Evolutionary conservation across 148 eudicot genomes (phyloP), one percentile per base, ranked within the genome.

Genomic region (Vaccinium corymbosum): DNA sequence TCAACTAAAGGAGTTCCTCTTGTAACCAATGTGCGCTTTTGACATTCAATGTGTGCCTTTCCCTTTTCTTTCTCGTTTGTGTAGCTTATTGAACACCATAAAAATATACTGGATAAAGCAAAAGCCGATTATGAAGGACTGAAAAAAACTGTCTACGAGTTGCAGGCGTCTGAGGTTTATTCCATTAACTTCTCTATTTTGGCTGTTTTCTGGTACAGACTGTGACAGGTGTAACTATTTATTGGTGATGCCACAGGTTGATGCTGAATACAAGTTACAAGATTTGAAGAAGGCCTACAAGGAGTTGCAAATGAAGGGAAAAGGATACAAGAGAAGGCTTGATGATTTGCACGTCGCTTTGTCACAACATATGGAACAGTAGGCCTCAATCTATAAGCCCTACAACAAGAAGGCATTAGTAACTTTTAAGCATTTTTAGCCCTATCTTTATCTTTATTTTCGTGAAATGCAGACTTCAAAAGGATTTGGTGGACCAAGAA

Each of bases 361-460:
- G 55, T 77, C 64, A 48, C 94, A 93, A 86, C 99, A 97, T 84
- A 87, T 95, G 93, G 98, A 97, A 75, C 99, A 97, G 99, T 97
- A 92, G 48, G 95, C 81, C 62, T 81, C 82, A 27, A 42, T 20
- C 81, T 77, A 53, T 15, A 12, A 12, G 29, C 53, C 22, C 46
- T 51, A 7, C 49, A 57, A 50, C 52, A 48, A 8, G 38, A 8
- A 38, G 74, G 52, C 50, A 55, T 27, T 19, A 49, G 22, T 75
- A 6, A 27, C 46, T 50, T 68, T 75, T 22, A 38, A 50, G 49
- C 16, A 42, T 73, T n/a, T 82, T 76, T 32, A 4, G n/a, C 52
- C 38, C 35, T 25, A 3, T 9, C 35, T 79, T n/a, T 61, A 61
- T 61, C 66, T 61, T 8, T 79, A 17, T 14, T 85, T 64, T n/a